Evolutionary conservation across 2,329 filamentous ascomycete species (phyloP).

Genomic region (Byssochlamys sp.): DNA sequence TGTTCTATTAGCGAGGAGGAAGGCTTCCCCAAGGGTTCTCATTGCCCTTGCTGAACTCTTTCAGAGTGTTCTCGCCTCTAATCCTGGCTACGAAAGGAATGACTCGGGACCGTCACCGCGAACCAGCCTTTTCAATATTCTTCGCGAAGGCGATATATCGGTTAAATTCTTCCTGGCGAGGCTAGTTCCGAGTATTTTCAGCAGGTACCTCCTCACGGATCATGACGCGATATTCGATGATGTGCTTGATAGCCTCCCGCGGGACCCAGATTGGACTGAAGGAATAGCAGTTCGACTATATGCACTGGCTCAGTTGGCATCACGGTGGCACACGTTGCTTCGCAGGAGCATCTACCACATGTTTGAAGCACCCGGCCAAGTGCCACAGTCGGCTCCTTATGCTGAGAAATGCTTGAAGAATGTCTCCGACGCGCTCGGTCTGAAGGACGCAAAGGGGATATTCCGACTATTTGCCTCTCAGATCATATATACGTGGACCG

Average conservation of each 20-base stretch:
- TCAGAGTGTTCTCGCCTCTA: constrained; percentile 56
- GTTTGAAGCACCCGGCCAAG: constrained; percentile 75
- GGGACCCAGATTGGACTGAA: constrained; percentile 60
- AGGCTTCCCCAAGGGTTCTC: constrained; percentile 61
- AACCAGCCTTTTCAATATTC: constrained; percentile 64
- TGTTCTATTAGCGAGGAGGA: constrained; percentile 54
- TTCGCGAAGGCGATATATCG: constrained; percentile 55
- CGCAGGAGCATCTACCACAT: constrained; percentile 85
- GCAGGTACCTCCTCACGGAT: constrained; percentile 66
- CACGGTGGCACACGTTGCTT: constrained; percentile 74
- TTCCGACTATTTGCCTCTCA: constrained; percentile 82
- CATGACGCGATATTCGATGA: constrained; percentile 81
- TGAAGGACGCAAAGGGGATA: constrained; percentile 59
- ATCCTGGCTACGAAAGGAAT: constrained; percentile 57
- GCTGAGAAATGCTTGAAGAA: constrained; percentile 61
- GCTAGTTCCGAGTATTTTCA: constrained; percentile 64
- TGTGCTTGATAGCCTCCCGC: constrained; percentile 68
- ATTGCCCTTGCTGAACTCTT: constrained; percentile 59
- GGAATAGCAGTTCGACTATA: constrained; percentile 77
- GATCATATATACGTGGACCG: constrained; percentile 82
- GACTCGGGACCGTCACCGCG: constrained; percentile 53
- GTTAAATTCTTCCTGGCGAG: constrained; percentile 69
- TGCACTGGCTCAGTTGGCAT: constrained; percentile 66
- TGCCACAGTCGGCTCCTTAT: constrained; percentile 56
- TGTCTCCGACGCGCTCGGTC: constrained; percentile 55